Percentiles rank a stretch among this genome's conserved stretches.
phyloP scores from a whole-genome alignment of 805 yeast genomes.

The Phaffomyces thermotolerans region DNA sequence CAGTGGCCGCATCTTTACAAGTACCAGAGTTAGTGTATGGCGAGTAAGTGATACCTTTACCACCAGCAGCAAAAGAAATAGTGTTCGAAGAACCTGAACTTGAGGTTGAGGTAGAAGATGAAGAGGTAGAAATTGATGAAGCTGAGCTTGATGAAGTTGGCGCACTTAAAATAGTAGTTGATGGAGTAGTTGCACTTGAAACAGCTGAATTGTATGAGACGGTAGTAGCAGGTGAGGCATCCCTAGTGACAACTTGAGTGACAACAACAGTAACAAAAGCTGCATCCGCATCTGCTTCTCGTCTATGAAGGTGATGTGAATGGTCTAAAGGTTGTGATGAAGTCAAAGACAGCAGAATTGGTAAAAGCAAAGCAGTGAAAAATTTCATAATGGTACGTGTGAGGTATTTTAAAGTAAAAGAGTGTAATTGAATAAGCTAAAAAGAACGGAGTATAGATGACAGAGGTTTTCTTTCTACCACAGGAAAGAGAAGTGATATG shows the following conservation, averaged over 20 bases:
- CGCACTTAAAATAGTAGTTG: slow-evolving; percentile 12
- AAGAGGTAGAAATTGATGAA: slow-evolving; percentile 14
- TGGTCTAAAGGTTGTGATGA: slow-evolving; percentile 24
- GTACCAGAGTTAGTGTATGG: slow-evolving; percentile 50
- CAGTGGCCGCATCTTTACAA: slow-evolving; percentile 44
- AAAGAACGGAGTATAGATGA: background rate
- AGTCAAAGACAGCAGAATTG: slow-evolving; percentile 6
- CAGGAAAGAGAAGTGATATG: too few species aligned
- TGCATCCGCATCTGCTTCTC: slow-evolving; percentile 9
- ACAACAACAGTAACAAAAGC: slow-evolving; percentile 32
- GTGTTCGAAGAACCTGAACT: slow-evolving; percentile 23
- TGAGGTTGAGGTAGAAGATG: slow-evolving; percentile 24
- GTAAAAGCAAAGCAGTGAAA: slow-evolving; percentile 6
- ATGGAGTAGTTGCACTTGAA: slow-evolving; percentile 11
- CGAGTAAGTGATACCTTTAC: slow-evolving; percentile 58
- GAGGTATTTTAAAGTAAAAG: background rate
- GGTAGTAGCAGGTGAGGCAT: slow-evolving; percentile 12
- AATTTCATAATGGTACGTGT: slow-evolving; percentile 8
- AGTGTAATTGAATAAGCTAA: background rate
- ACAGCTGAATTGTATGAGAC: slow-evolving; percentile 9
- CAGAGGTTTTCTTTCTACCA: too few species aligned
- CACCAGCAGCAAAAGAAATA: slow-evolving; percentile 27
- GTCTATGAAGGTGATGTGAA: slow-evolving; percentile 38
- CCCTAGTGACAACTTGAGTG: slow-evolving; percentile 20
- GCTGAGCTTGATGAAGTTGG: slow-evolving; percentile 11